Conservation (phyloP, 768 basidiomycete genomes). For the Mycena galericulata region DNA sequence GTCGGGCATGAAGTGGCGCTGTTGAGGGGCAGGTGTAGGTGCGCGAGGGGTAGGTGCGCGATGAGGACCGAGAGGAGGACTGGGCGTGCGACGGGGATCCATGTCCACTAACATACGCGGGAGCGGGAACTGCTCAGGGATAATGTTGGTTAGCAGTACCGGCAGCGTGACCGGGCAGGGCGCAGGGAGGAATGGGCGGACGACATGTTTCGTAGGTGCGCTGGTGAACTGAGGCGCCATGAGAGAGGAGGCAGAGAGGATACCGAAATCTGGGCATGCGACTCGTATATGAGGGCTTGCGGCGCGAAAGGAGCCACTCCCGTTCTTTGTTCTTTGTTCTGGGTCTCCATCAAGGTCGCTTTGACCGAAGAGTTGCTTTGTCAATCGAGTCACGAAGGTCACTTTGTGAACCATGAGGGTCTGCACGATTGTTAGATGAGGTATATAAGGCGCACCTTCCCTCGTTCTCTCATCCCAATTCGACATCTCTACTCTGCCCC, state of each 20-base stretch:
- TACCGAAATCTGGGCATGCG: not conserved
- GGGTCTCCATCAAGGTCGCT: not conserved
- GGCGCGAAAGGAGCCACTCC: no score
- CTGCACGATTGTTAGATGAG: not conserved
- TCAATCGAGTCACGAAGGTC: not conserved
- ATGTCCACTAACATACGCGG: constrained; percentile 5
- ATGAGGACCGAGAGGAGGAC: not conserved
- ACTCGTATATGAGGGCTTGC: not conserved
- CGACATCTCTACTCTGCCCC: not conserved
- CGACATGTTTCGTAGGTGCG: not conserved
- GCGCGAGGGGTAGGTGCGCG: not conserved
- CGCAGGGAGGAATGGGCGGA: constrained; percentile 1
- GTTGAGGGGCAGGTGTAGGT: no score
- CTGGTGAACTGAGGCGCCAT: constrained; percentile 7
- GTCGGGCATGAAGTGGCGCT: not conserved
- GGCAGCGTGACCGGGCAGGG: constrained; percentile 1
- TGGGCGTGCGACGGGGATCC: not conserved
- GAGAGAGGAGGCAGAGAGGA: not conserved
- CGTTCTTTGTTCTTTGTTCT: constrained; percentile 6
- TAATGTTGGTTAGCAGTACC: constrained; percentile 5
- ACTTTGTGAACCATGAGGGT: not conserved
- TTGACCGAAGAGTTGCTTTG: constrained; percentile 1
- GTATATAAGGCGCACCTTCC: not conserved
- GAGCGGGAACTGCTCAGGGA: not conserved
- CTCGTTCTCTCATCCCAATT: not conserved